These are phyloP conservation scores for Lathyrus sativus DNA, from an alignment of 306 rosid species.

Conservation along the genomic window DNA sequence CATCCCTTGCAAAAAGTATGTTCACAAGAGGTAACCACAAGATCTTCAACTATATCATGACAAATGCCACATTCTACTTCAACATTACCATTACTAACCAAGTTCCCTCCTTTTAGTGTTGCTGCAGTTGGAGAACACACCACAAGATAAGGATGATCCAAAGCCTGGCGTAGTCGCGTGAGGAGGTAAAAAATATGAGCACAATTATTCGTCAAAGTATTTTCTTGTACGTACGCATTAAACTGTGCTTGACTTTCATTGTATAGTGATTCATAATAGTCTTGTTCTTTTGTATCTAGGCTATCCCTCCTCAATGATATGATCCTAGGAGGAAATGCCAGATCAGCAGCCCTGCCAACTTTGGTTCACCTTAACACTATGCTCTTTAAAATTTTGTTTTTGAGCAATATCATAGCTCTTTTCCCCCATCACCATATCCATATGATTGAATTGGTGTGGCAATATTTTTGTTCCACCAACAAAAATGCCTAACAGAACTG, in stretches of 20 bases:
- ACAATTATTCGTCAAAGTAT: too few relatives aligned
- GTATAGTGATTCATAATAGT: slow-evolving; percentile 83
- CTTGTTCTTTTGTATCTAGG: slow-evolving; percentile 75
- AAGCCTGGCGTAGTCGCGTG: too few relatives aligned
- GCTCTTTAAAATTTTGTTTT: too few relatives aligned
- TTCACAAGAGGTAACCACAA: slow-evolving; percentile 68
- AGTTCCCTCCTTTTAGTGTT: slow-evolving; percentile 46
- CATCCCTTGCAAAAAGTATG: slow-evolving; percentile 88
- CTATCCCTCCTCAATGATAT: slow-evolving; percentile 76
- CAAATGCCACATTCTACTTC: slow-evolving; percentile 76
- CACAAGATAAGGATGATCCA: too few relatives aligned
- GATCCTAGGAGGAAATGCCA: slow-evolving; percentile 92
- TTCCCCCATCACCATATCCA: too few relatives aligned
- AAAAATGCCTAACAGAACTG: too few relatives aligned
- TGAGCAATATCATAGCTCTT: too few relatives aligned
- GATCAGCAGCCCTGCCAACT: slow-evolving; percentile 88
- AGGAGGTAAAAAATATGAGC: too few relatives aligned
- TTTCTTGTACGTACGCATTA: too few relatives aligned
- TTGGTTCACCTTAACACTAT: slow-evolving; percentile 81
- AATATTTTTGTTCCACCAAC: too few relatives aligned
- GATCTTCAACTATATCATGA: slow-evolving; percentile 75
- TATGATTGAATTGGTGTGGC: too few relatives aligned
- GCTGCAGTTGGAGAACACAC: slow-evolving; percentile 74
- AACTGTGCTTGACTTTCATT: too few relatives aligned
- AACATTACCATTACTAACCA: slow-evolving; percentile 35